These are phyloP conservation scores for Irpex sp. DNA, from an alignment of 1,284 basidiomycete genomes.

Conservation along the genomic window DNA sequence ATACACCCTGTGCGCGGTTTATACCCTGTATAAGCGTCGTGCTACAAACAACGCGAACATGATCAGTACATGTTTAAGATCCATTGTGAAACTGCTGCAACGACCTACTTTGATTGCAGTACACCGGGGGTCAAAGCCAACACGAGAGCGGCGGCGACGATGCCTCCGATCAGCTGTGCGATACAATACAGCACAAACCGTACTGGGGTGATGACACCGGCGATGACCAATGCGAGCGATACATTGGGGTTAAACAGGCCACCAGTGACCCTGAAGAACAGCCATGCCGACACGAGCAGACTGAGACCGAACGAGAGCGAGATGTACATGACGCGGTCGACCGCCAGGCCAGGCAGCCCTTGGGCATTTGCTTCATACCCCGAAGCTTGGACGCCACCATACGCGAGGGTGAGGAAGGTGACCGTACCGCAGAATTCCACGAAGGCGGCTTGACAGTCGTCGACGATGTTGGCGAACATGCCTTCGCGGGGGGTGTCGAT, in stretches of 20 bases:
- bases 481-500: background rate
- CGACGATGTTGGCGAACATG: conserved; percentile 15
- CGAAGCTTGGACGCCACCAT: conserved; percentile 55
- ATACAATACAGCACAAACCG: conserved; percentile 61
- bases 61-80: conserved; percentile 1
- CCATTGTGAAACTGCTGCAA: background rate
- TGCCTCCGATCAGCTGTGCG: conserved; percentile 62
- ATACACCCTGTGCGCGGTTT: conserved; percentile 55
- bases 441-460: conserved; percentile 43
- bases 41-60: conserved; percentile 26
- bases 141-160: conserved; percentile 59
- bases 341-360: conserved; percentile 21
- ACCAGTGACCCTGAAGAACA: conserved; percentile 74
- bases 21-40: conserved; percentile 41
- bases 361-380: conserved; percentile 20
- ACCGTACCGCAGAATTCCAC: conserved; percentile 57
- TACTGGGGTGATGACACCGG: conserved; percentile 56
- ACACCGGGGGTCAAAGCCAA: conserved; percentile 58
- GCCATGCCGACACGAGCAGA: conserved; percentile 66
- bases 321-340: conserved; percentile 54
- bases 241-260: conserved; percentile 73
- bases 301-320: conserved; percentile 63
- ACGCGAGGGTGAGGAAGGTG: conserved; percentile 58
- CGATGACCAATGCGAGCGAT: conserved; percentile 56
- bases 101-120: conserved; percentile 50